phyloP scores from a whole-genome alignment of 129 eudicot genomes.

The Centrapalus pauciflorus region DNA sequence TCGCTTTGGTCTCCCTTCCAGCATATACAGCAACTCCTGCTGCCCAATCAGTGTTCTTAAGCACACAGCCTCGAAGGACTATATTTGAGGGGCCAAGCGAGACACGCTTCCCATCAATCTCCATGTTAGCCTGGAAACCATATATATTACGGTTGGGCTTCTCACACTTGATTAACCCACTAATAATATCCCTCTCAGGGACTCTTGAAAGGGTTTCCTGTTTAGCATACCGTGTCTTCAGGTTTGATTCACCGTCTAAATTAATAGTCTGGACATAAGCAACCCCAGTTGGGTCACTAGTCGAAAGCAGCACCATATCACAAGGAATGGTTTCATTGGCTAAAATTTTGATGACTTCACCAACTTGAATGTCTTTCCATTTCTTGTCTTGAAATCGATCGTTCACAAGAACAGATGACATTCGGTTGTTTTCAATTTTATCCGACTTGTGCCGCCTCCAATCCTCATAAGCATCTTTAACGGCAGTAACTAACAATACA shows the following conservation, averaged over 20 bases:
- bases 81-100: constrained; percentile 98
- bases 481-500: constrained; percentile 78
- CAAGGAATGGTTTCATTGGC: constrained; percentile 85
- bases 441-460: constrained; percentile 85
- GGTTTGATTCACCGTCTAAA: constrained; percentile 90
- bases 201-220: constrained; percentile 75
- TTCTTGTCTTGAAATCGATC: constrained; percentile 54
- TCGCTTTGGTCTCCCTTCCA: constrained; percentile 92
- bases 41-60: constrained; percentile 89
- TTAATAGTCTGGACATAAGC: constrained; percentile 91
- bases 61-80: constrained; percentile 90
- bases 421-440: constrained; percentile 67
- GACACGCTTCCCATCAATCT: constrained; percentile 71
- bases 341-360: constrained; percentile 69
- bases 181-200: constrained; percentile 49
- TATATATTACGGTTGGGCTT: constrained; percentile 91
- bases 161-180: constrained; percentile 89
- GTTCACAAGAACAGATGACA: constrained; percentile 51
- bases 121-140: constrained; percentile 86
- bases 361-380: constrained; percentile 82
- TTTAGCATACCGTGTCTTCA: constrained; percentile 92
- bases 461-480: constrained; percentile 96
- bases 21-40: constrained; percentile 89
- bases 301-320: constrained; percentile 89
- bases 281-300: constrained; percentile 94